Conservation (phyloP, 192 early-diverging fungal species). For the Coemansia interrupta region DNA sequence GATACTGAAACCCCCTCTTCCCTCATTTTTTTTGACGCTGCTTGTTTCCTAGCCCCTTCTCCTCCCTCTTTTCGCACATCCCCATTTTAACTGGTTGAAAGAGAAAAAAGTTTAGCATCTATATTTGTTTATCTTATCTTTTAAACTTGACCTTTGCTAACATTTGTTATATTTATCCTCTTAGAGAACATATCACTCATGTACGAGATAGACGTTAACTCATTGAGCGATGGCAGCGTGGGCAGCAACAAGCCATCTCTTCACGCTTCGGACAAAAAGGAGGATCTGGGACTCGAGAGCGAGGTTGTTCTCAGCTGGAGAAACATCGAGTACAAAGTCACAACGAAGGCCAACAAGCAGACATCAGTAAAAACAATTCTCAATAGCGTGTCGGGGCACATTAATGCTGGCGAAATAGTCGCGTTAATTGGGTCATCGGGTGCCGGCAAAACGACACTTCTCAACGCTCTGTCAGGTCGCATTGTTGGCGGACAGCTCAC, state of each 20-base stretch:
- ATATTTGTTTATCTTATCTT: neutral
- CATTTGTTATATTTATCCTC: too few species aligned
- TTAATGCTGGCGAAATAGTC: slow-evolving; percentile 66
- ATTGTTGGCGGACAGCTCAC: slow-evolving; percentile 58
- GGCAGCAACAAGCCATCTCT: neutral
- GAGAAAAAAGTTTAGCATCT: neutral
- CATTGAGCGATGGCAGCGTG: neutral
- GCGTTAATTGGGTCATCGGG: slow-evolving; percentile 92
- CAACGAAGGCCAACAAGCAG: slow-evolving; percentile 4
- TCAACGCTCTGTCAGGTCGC: slow-evolving; percentile 74
- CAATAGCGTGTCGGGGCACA: slow-evolving; percentile 62
- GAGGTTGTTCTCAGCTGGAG: slow-evolving; percentile 7
- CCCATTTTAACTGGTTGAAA: neutral
- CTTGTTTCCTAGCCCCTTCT: neutral
- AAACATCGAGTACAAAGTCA: slow-evolving; percentile 5
- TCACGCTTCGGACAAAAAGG: neutral
- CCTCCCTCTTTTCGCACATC: neutral
- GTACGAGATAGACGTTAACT: too few species aligned
- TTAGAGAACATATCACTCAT: too few species aligned
- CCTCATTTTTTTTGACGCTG: neutral
- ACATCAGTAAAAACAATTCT: slow-evolving; percentile 49
- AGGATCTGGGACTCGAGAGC: neutral
- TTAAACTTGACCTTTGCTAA: too few species aligned
- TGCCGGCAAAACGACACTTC: slow-evolving; percentile 83
- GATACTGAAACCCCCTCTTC: neutral